Conservation (phyloP, 805 yeast genomes). For the Lipomyces yamadae region DNA sequence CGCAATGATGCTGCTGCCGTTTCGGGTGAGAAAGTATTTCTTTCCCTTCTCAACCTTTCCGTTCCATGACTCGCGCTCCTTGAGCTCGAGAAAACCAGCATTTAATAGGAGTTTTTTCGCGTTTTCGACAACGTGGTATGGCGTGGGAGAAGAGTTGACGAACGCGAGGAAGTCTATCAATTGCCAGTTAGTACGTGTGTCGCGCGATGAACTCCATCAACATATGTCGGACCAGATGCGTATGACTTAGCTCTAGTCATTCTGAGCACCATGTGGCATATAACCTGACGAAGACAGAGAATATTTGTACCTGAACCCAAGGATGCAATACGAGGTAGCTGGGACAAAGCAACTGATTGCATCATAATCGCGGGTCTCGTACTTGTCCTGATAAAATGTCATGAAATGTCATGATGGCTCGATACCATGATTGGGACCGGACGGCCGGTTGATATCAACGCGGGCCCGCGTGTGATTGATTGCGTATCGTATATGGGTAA, state of each 20-base stretch:
- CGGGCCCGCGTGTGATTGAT: neutral
- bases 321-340: too few species aligned
- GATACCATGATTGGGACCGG: too few species aligned
- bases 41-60: slow-evolving; percentile 58
- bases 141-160: slow-evolving; percentile 87
- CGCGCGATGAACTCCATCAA: neutral
- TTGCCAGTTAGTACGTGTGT: neutral
- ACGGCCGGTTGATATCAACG: too few species aligned
- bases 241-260: slow-evolving; percentile 32
- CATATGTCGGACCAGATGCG: slow-evolving; percentile 26
- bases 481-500: neutral
- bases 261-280: slow-evolving; percentile 22
- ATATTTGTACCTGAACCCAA: too few species aligned
- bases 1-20: slow-evolving; percentile 85
- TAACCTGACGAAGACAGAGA: neutral
- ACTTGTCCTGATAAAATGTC: too few species aligned
- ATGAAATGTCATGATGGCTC: too few species aligned
- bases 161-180: slow-evolving; percentile 66
- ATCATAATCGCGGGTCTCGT: too few species aligned
- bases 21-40: slow-evolving; percentile 85
- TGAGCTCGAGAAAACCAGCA: slow-evolving; percentile 74
- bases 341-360: too few species aligned
- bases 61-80: slow-evolving; percentile 75
- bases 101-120: slow-evolving; percentile 58
- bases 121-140: slow-evolving; percentile 85